Conservation (phyloP, 345 rosid species). For the Populus simonii region DNA sequence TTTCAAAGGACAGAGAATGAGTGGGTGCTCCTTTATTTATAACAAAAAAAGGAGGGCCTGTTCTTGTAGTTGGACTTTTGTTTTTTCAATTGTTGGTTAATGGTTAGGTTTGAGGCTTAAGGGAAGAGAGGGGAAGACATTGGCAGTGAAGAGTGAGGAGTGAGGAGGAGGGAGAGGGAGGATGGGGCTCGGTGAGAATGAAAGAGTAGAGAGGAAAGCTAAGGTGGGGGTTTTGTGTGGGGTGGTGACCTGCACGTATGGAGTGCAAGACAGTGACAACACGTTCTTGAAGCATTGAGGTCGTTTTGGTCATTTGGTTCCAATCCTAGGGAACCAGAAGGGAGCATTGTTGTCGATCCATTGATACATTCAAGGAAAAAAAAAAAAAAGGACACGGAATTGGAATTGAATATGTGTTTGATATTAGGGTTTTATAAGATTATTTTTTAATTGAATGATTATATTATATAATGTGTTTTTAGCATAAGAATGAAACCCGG, state of each 20-base stretch:
- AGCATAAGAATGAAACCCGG: too few species aligned
- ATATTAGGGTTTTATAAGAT: too few species aligned
- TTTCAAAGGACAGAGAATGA: neutral
- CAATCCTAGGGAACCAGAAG: neutral
- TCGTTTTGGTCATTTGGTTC: slow-evolving; percentile 6
- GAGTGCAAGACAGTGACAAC: slow-evolving; percentile 29
- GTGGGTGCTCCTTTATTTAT: slow-evolving; percentile 12
- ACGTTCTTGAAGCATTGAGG: neutral
- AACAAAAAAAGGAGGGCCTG: neutral
- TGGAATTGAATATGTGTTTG: too few species aligned
- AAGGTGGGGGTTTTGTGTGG: slow-evolving; percentile 5
- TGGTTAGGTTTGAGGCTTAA: neutral
- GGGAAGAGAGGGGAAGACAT: neutral
- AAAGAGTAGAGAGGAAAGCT: slow-evolving; percentile 1
- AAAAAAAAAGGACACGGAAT: neutral
- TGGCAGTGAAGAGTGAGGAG: neutral
- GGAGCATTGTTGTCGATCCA: neutral
- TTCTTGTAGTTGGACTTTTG: neutral
- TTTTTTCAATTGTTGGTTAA: too few species aligned
- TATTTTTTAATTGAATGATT: too few species aligned
- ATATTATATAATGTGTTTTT: too few species aligned
- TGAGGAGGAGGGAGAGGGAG: neutral
- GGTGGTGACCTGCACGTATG: slow-evolving; percentile 19
- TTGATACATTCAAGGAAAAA: slow-evolving; percentile 1
- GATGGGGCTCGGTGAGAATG: slow-evolving; percentile 19